Evolutionary conservation across 768 basidiomycete genomes (phyloP).

Genomic region (Lactarius sp.): DNA sequence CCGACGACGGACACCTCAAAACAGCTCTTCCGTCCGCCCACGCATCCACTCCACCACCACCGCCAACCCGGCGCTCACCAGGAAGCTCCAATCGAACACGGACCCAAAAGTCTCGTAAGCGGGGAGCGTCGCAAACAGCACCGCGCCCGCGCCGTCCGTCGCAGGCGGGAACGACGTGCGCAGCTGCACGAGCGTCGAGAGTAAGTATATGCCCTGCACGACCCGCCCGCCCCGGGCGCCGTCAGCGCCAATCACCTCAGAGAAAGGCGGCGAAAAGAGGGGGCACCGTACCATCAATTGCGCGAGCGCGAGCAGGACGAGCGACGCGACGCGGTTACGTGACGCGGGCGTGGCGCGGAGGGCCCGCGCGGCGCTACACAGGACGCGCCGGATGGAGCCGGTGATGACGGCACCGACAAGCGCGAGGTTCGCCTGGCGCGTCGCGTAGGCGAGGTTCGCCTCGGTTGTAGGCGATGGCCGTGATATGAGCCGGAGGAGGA

Average conservation of each 20-base stretch:
- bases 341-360: conserved; percentile 49
- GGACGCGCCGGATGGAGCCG: conserved; percentile 63
- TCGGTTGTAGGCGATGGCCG: conserved; percentile 14
- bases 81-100: conserved; percentile 70
- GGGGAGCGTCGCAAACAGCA: conserved; percentile 69
- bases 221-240: too few species aligned
- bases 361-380: conserved; percentile 62
- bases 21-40: conserved; percentile 1
- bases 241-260: neutral
- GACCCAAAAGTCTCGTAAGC: conserved; percentile 68
- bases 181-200: conserved; percentile 78
- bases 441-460: conserved; percentile 39
- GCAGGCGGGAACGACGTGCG: conserved; percentile 76
- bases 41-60: conserved; percentile 49
- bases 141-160: conserved; percentile 33
- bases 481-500: conserved; percentile 38
- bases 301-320: conserved; percentile 72
- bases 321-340: conserved; percentile 62
- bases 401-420: conserved; percentile 76
- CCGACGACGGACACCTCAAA: neutral
- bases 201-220: conserved; percentile 70
- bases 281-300: conserved; percentile 67
- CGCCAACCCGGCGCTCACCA: conserved; percentile 50
- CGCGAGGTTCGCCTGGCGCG: conserved; percentile 55
- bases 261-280: neutral